Conservation (phyloP, 805 yeast species). For the Naumovozyma castellii region DNA sequence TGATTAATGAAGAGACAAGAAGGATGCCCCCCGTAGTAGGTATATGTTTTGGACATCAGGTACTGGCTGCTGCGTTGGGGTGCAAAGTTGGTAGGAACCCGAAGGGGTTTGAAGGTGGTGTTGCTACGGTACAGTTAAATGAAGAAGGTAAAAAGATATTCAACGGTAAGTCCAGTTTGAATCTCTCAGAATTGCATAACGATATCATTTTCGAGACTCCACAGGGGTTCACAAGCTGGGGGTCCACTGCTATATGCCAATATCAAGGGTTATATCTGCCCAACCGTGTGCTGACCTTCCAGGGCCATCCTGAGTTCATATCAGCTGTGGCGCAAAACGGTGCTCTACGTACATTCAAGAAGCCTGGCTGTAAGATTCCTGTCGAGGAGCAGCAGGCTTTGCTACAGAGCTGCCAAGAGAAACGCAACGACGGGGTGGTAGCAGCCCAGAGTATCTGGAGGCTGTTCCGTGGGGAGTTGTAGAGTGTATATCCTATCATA, state of each 20-base stretch:
- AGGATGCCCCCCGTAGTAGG: conserved; percentile 47
- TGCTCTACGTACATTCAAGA: neutral
- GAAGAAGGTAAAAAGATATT: conserved; percentile 21
- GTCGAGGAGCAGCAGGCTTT: neutral
- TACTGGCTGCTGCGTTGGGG: conserved; percentile 59
- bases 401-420: conserved; percentile 25
- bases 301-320: conserved; percentile 84
- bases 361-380: neutral
- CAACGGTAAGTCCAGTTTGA: conserved; percentile 20
- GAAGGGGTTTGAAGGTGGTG: conserved; percentile 68
- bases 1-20: conserved; percentile 6
- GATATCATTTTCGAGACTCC: conserved; percentile 45
- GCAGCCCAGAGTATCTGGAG: conserved; percentile 12
- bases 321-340: conserved; percentile 24
- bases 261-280: conserved; percentile 60
- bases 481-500: too few relatives aligned
- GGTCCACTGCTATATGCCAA: conserved; percentile 45
- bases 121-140: conserved; percentile 41
- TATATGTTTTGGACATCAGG: conserved; percentile 84
- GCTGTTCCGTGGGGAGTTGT: conserved; percentile 2
- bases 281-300: conserved; percentile 52
- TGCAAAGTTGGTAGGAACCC: conserved; percentile 47
- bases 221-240: conserved; percentile 34
- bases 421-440: conserved; percentile 34
- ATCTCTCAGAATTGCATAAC: conserved; percentile 48